Conservation (phyloP, 805 yeast species). For the Naumovozyma baii region DNA sequence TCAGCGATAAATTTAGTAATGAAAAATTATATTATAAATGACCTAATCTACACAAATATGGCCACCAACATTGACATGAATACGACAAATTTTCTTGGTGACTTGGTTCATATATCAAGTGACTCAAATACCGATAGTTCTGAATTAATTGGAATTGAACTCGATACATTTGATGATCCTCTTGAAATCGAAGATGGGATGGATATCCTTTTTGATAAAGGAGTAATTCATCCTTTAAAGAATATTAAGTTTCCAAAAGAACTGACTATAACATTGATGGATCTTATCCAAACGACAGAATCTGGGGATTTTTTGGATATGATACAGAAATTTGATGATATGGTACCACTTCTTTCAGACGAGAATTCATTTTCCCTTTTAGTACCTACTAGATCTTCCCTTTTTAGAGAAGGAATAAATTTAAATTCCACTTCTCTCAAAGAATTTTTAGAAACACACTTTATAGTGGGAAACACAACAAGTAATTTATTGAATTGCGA, state of each 20-base stretch:
- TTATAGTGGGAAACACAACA: conserved; percentile 51
- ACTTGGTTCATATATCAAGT: conserved; percentile 1
- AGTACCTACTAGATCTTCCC: conserved; percentile 56
- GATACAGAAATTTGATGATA: conserved; percentile 35
- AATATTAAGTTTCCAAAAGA: conserved; percentile 47
- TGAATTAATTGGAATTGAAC: conserved; percentile 4
- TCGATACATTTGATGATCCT: conserved; percentile 17
- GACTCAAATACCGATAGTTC: conserved; percentile 5
- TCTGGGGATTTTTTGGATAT: conserved; percentile 39
- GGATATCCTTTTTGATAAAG: conserved; percentile 72
- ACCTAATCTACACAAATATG: conserved; percentile 47
- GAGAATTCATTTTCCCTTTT: conserved; percentile 48
- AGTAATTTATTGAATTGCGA: conserved; percentile 41
- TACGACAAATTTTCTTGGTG: conserved; percentile 27
- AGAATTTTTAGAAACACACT: conserved; percentile 55
- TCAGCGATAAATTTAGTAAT: conserved; percentile 44
- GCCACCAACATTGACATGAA: conserved; percentile 5
- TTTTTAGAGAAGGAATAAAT: conserved; percentile 43
- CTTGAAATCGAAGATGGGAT: conserved; percentile 30
- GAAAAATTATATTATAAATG: conserved; percentile 51
- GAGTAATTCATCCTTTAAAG: conserved; percentile 69
- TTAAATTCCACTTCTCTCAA: conserved; percentile 35
- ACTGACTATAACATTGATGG: conserved; percentile 42
- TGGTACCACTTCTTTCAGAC: conserved; percentile 32
- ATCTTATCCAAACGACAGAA: conserved; percentile 48